Conservation (phyloP, 352 stramenopile genomes). For the Aphanomyces stellatus region DNA sequence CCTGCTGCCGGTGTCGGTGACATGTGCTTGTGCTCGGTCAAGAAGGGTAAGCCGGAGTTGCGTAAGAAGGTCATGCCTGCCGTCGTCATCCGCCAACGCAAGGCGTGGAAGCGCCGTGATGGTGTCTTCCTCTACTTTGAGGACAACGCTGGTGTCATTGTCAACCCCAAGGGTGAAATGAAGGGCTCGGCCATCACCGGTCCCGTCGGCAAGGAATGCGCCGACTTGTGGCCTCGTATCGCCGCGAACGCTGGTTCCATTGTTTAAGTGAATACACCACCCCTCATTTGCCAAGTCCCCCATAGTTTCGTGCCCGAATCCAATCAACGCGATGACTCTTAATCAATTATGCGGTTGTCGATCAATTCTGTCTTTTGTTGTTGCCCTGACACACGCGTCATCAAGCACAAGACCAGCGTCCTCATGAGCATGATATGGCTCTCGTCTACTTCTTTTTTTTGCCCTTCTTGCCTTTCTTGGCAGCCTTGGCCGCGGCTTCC, state of each 20-base stretch:
- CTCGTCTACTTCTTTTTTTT: conserved; percentile 8
- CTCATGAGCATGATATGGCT: too few relatives aligned
- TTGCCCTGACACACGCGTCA: not conserved
- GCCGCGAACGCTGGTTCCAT: conserved; percentile 99
- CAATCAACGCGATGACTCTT: conserved; percentile 10
- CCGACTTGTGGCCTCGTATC: conserved; percentile 99
- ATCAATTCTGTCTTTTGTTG: conserved; percentile 9
- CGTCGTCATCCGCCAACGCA: conserved; percentile 99
- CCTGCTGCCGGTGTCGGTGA: conserved; percentile 97
- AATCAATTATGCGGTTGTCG: conserved; percentile 10
- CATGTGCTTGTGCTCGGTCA: conserved; percentile 99
- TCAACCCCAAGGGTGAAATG: conserved; percentile 99
- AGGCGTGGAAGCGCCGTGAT: conserved; percentile 98
- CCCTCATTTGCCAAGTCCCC: too few relatives aligned
- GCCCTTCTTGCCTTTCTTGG: conserved; percentile 52
- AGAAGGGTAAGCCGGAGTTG: conserved; percentile 99
- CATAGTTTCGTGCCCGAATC: conserved; percentile 6
- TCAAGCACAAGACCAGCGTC: not conserved
- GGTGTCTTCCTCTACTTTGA: conserved; percentile 99
- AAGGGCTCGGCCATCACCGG: conserved; percentile 99
- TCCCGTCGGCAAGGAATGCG: conserved; percentile 99
- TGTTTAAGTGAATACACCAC: conserved; percentile 81
- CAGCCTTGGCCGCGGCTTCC: conserved; percentile 58
- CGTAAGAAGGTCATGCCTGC: conserved; percentile 99
- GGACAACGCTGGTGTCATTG: conserved; percentile 99